phyloP scores from a whole-genome alignment of 768 basidiomycete species.

The Podaxis rugospora region DNA sequence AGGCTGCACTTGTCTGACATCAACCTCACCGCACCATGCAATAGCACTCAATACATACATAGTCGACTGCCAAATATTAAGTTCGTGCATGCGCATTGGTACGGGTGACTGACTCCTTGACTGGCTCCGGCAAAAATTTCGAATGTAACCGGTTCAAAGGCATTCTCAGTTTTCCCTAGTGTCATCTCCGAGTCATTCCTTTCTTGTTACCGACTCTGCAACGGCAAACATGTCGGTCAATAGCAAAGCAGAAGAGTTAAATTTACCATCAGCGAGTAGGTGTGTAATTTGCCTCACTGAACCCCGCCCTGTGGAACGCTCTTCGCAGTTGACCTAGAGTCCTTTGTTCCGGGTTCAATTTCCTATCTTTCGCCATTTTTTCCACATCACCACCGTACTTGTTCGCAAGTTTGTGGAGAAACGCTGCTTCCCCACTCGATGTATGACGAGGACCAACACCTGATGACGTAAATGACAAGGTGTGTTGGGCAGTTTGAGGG shows the following conservation, averaged over 20 bases:
- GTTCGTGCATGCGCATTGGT: background rate
- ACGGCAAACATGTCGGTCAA: background rate
- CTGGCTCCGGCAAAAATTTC: background rate
- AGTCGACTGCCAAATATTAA: background rate
- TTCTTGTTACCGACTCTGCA: background rate
- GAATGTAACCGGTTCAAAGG: background rate
- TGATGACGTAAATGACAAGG: slow-evolving; percentile 34
- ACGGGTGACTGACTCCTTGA: background rate
- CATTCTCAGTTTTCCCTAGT: background rate
- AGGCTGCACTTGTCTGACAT: background rate
- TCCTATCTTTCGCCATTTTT: slow-evolving; percentile 76
- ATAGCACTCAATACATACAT: background rate
- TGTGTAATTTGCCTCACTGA: slow-evolving; percentile 17
- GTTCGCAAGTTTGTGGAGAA: slow-evolving; percentile 59
- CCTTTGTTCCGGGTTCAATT: slow-evolving; percentile 78
- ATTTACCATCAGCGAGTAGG: background rate
- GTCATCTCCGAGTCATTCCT: background rate
- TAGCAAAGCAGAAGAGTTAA: background rate
- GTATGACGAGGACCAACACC: slow-evolving; percentile 52
- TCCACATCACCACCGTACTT: slow-evolving; percentile 71
- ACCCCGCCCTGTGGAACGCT: slow-evolving; percentile 54
- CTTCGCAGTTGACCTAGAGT: slow-evolving; percentile 74
- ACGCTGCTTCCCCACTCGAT: slow-evolving; percentile 64
- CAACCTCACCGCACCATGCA: background rate
- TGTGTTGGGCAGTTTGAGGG: slow-evolving; percentile 26